Conservation (phyloP, 345 rosid genomes). For the Eucalyptus fibrosa region DNA sequence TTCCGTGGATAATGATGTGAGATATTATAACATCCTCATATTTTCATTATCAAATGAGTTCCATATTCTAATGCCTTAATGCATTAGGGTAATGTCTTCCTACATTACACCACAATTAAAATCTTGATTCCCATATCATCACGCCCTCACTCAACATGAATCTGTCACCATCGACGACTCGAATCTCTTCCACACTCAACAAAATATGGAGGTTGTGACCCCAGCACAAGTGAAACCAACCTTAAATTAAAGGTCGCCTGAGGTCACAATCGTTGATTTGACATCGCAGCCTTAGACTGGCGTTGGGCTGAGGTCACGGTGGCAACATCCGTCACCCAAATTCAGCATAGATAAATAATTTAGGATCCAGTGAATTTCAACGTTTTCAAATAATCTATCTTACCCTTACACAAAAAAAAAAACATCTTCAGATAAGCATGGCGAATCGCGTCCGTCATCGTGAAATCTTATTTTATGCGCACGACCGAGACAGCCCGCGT, state of each 20-base stretch:
- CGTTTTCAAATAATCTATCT: neutral
- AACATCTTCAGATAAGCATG: too few species aligned
- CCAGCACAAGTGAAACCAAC: neutral
- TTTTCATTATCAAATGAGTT: neutral
- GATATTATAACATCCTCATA: neutral
- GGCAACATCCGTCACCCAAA: neutral
- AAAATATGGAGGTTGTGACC: neutral
- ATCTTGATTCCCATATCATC: neutral
- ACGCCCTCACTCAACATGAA: neutral
- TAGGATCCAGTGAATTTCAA: neutral
- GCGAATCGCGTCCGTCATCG: neutral
- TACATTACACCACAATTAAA: neutral
- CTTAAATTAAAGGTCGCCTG: neutral
- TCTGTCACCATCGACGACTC: neutral
- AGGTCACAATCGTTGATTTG: neutral
- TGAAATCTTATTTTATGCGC: neutral
- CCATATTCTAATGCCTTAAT: neutral
- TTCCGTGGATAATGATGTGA: neutral
- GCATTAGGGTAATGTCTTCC: neutral
- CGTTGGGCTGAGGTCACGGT: too few species aligned
- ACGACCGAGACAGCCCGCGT: neutral
- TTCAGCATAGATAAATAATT: neutral
- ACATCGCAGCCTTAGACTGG: neutral
- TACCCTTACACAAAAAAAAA: too few species aligned
- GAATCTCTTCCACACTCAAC: neutral